Conservation (phyloP, 306 rosid species). For the Lagenaria siceraria region DNA sequence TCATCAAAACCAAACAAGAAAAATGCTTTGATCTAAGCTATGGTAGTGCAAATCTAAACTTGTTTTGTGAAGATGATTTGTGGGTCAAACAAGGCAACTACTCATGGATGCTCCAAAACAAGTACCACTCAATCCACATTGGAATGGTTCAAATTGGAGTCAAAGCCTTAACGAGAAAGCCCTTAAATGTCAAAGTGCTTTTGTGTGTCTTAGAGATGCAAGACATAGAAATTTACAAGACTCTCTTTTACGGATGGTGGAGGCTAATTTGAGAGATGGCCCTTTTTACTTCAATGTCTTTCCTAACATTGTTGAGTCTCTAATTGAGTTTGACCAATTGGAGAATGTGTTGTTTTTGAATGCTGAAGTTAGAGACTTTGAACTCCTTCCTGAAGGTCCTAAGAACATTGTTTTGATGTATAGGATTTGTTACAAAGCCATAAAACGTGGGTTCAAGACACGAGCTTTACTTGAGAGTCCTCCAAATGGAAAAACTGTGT, state of each 20-base stretch:
- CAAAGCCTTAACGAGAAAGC: neutral
- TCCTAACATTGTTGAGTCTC: neutral
- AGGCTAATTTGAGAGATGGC: neutral
- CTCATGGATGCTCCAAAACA: neutral
- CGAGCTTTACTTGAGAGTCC: neutral
- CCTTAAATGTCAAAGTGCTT: neutral
- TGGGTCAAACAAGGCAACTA: neutral
- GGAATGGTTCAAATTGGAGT: slow-evolving; percentile 4
- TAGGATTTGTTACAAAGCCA: neutral
- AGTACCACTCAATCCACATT: neutral
- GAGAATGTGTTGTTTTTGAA: neutral
- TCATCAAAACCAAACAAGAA: neutral
- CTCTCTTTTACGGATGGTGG: neutral
- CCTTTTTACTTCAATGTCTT: neutral
- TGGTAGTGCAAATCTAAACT: neutral
- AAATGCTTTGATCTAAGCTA: neutral
- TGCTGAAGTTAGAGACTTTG: neutral
- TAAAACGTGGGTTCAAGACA: neutral
- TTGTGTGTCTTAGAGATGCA: neutral
- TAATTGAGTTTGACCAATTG: neutral
- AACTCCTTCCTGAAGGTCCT: neutral
- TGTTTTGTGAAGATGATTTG: neutral
- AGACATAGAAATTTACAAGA: neutral
- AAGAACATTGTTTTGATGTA: neutral
- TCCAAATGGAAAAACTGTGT: neutral